Conservation (phyloP, 1,139 yeast genomes). For the Protomyces inundatus region DNA sequence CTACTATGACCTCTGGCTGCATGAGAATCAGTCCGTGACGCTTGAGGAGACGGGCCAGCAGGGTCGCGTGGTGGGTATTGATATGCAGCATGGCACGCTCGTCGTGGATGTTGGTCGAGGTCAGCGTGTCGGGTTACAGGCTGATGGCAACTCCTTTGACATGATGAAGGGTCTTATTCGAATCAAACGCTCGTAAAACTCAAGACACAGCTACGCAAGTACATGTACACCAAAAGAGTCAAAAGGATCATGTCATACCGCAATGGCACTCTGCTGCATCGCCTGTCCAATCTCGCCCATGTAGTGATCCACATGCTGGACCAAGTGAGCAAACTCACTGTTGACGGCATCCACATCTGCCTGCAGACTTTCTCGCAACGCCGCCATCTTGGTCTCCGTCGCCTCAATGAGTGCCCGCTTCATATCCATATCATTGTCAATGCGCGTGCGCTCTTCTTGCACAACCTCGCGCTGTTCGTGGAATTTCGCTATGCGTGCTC, state of each 20-base stretch:
- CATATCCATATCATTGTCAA: conserved; percentile 51
- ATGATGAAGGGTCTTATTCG: conserved; percentile 89
- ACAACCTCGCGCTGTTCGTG: conserved; percentile 48
- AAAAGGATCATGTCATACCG: conserved; percentile 5
- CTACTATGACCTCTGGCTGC: conserved; percentile 85
- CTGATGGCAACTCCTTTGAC: conserved; percentile 96
- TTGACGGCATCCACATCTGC: conserved; percentile 53
- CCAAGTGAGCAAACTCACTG: conserved; percentile 52
- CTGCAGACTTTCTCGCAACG: conserved; percentile 47
- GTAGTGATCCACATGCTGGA: conserved; percentile 50
- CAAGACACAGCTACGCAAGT: background rate
- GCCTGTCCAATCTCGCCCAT: conserved; percentile 48
- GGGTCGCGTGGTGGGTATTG: conserved; percentile 73
- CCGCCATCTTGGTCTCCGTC: conserved; percentile 44
- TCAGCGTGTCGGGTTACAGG: conserved; percentile 66
- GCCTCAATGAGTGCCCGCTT: conserved; percentile 48
- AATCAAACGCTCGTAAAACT: background rate
- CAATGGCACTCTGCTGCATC: conserved; percentile 32
- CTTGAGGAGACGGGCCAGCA: conserved; percentile 48
- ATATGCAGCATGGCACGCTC: conserved; percentile 75
- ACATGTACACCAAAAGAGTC: too few relatives aligned
- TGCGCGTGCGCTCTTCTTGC: conserved; percentile 49
- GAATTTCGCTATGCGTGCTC: conserved; percentile 46
- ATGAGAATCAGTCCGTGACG: conserved; percentile 46
- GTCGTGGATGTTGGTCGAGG: conserved; percentile 57